Evolutionary conservation across 805 yeast species (phyloP), one percentile per base, ranked within the genome.

Genomic region (Brettanomyces anomalus): DNA sequence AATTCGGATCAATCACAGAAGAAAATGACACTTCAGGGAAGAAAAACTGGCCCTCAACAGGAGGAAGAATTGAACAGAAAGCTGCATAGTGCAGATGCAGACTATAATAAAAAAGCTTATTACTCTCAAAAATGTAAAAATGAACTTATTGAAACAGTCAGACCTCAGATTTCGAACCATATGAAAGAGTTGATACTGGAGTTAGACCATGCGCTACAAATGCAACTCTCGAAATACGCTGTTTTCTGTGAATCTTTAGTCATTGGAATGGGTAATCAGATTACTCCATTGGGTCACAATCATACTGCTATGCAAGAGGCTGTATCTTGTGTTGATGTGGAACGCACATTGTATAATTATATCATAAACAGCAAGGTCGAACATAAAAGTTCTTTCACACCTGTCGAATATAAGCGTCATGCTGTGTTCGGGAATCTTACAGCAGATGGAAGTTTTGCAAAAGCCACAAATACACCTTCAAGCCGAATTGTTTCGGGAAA

Each of bases 181-280:
- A 69, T 93, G 47, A 84, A 81, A 56, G 81, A 85, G 56, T 67
- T 87, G 48, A 79, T 88, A 44, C 67, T 89, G 48, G 97, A 90
- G 61, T 72, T 86, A 57, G 97, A 93, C 61, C 78, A 86, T 39
- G 97, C 97, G 8, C 67, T 90, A 71, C 77, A 86, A 47, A 77
- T 89, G 41, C 96, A 90, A 62, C 67, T 93, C 43, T 90, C 85
- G 53, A 87, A 88, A 57, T 90, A 82, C 60, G 81, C 97, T 3
- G 85, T 90, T 26, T 83, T 86, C 72, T 76, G 80, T 41, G 97
- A 90, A 63, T 85, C 86, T 17, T 71, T 85, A 44, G 72, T 85
- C 15, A 74, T 93, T 65, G 88, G 89, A 55, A 72, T 85, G 16
- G 97, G 97, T 21, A 83, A 88, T 34, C 77, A 84, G 46, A 71